These are phyloP conservation scores for Simplicillium aogashimaense DNA, from an alignment of 2,329 filamentous ascomycete species.

Conservation along the genomic window DNA sequence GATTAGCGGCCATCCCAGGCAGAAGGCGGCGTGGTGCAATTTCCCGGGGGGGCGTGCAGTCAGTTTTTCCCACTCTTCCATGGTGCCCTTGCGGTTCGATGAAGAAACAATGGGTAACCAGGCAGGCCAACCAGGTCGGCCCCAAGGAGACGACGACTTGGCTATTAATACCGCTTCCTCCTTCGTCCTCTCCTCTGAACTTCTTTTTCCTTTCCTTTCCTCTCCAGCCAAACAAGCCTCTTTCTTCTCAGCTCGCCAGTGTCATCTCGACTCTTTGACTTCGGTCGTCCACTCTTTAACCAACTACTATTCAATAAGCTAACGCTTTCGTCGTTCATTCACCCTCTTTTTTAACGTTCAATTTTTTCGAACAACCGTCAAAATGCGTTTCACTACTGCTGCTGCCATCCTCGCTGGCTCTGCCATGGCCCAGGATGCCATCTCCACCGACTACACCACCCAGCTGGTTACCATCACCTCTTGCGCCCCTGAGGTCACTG, in stretches of 20 bases:
- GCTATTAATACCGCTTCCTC: slow-evolving; percentile 38
- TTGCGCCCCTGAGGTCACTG: slow-evolving; percentile 47
- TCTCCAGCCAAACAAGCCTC: slow-evolving; percentile 35
- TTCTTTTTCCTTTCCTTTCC: slow-evolving; percentile 17
- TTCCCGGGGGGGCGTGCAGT: slow-evolving; percentile 11
- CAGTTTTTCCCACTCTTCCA: neutral
- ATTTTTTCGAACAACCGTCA: slow-evolving; percentile 29
- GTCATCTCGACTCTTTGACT: slow-evolving; percentile 38
- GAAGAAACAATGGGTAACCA: too few relatives aligned
- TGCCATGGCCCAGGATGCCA: slow-evolving; percentile 20
- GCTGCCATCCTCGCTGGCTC: slow-evolving; percentile 34
- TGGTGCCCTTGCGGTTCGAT: neutral
- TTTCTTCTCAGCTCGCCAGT: slow-evolving; percentile 21
- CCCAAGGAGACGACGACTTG: too few relatives aligned
- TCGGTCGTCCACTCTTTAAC: slow-evolving; percentile 50
- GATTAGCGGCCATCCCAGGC: slow-evolving; percentile 6
- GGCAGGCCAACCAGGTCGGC: too few relatives aligned
- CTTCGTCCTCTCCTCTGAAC: slow-evolving; percentile 15
- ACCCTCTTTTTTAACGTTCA: slow-evolving; percentile 16
- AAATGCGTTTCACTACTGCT: slow-evolving; percentile 52
- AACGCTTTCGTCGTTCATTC: slow-evolving; percentile 20
- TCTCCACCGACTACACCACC: slow-evolving; percentile 46
- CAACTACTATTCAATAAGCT: slow-evolving; percentile 5
- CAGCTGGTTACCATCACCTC: slow-evolving; percentile 51
- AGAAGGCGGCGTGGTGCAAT: slow-evolving; percentile 8